Evolutionary conservation across 352 stramenopile species (phyloP).

Genomic region (Globisporangium spiculum): DNA sequence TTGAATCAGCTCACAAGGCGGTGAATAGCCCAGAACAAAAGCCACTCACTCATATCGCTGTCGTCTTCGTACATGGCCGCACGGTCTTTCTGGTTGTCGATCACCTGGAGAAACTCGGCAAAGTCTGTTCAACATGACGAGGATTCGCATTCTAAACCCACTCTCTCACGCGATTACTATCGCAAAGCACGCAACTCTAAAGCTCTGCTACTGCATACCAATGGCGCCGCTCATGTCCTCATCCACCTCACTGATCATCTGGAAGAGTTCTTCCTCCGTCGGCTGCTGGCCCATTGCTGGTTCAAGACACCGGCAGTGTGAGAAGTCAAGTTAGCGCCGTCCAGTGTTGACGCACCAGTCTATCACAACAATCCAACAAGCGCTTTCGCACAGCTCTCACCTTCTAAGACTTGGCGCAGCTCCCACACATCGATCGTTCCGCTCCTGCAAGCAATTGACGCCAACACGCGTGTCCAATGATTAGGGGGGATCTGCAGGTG

Average conservation of each 20-base stretch:
- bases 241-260: slow-evolving; percentile 93
- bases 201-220: slow-evolving; percentile 22
- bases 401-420: slow-evolving; percentile 91
- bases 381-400: slow-evolving; percentile 18
- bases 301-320: background rate
- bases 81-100: slow-evolving; percentile 97
- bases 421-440: slow-evolving; percentile 97
- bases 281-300: slow-evolving; percentile 95
- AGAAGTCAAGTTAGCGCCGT: background rate
- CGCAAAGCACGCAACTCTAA: background rate
- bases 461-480: background rate
- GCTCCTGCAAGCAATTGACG: slow-evolving; percentile 37
- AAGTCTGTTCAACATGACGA: slow-evolving; percentile 75
- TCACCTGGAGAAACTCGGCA: slow-evolving; percentile 97
- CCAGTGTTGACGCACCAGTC: background rate
- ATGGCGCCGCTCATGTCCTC: slow-evolving; percentile 95
- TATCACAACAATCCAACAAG: background rate
- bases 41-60: slow-evolving; percentile 92
- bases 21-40: background rate
- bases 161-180: background rate
- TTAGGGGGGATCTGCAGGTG: no score
- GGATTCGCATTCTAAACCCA: background rate
- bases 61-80: slow-evolving; percentile 95
- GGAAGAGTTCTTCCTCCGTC: slow-evolving; percentile 98
- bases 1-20: background rate